phyloP scores from a whole-genome alignment of 139 green algal species.

The Micromonas commoda region DNA sequence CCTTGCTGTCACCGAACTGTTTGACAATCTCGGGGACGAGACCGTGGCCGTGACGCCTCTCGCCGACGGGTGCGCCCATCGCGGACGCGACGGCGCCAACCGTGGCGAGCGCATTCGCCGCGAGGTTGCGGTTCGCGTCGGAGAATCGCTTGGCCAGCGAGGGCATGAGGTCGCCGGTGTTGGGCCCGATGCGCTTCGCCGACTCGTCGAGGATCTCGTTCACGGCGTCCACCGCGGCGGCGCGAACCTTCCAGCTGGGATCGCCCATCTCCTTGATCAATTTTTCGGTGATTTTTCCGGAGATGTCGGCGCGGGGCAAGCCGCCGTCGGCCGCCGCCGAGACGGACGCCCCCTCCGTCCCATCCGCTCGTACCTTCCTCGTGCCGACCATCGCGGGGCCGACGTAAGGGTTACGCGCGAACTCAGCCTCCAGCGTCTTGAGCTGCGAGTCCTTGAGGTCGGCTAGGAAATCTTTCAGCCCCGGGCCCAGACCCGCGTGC shows the following conservation, averaged over 20 bases:
- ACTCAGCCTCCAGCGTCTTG: slow-evolving; percentile 74
- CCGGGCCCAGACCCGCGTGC: slow-evolving; percentile 49
- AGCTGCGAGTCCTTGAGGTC: slow-evolving; percentile 91
- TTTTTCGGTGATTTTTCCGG: slow-evolving; percentile 20
- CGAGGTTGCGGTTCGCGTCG: slow-evolving; percentile 92
- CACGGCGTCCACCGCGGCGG: slow-evolving; percentile 75
- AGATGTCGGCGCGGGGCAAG: slow-evolving; percentile 70
- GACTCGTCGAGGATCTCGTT: slow-evolving; percentile 39
- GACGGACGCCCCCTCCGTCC: background rate
- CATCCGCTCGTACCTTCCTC: background rate
- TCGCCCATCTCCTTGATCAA: slow-evolving; percentile 39
- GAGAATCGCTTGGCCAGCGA: slow-evolving; percentile 72
- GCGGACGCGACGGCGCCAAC: slow-evolving; percentile 71
- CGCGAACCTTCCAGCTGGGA: slow-evolving; percentile 90
- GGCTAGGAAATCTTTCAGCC: slow-evolving; percentile 44
- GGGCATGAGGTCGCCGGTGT: slow-evolving; percentile 65
- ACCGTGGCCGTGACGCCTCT: background rate
- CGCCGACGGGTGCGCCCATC: slow-evolving; percentile 62
- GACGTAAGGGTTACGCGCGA: slow-evolving; percentile 66
- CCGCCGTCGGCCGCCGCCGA: background rate
- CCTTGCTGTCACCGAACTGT: slow-evolving; percentile 15
- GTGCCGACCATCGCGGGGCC: background rate
- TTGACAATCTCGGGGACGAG: background rate
- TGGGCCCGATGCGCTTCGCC: slow-evolving; percentile 27
- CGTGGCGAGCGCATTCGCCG: slow-evolving; percentile 49